Base-by-base conservation (phyloP, 2,329 filamentous ascomycete genomes). In the Ascochyta pisi region DNA sequence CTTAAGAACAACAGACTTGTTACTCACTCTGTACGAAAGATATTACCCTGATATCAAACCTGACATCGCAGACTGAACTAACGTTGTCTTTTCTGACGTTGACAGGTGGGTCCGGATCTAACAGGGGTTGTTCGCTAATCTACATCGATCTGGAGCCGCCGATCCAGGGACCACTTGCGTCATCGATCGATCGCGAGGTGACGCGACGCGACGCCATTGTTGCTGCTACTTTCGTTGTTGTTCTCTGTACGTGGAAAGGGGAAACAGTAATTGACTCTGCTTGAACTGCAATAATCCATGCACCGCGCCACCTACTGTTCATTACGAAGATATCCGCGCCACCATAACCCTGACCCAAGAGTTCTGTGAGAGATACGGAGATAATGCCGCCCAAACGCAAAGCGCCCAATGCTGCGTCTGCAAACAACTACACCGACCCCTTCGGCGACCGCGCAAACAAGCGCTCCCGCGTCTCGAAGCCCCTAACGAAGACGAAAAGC, bases 371-470 rank as follows among this genome's bases (percentile, higher is more conserved):
- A 26, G 26, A 26, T 6, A 26, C 26, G 6, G 8, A 26, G 26
- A 50, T 19, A 13, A 77, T 77, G 64, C 67, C 74, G 4, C 59
- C 68, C 7, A 75, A 75, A 53, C 71, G 73, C 53, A 27, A 75
- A 74, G 57, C 69, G 67, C 49, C 49, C n/a, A 56, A 50, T n/a
- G 53, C 47, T 2, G 47, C 61, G 23, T 70, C 69, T 9, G 69
- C 73, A 35, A 62, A 54, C 33, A 64, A 62, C 3, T 76, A 77
- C 58, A 70, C 74, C n/a, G 74, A 76, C 50, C 46, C 57, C 10
- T 56, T 68, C 6, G 74, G 74, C 40, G 60, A 50, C 26, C 67
- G 68, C 15, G 64, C 74, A 33, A 77, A 77, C 63, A 74, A 76
- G 48, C 74, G 75, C 16, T 77, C 74, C 10, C 65, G 68, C 23